Conservation (phyloP, 106 monocot species). For the Allium fistulosum region DNA sequence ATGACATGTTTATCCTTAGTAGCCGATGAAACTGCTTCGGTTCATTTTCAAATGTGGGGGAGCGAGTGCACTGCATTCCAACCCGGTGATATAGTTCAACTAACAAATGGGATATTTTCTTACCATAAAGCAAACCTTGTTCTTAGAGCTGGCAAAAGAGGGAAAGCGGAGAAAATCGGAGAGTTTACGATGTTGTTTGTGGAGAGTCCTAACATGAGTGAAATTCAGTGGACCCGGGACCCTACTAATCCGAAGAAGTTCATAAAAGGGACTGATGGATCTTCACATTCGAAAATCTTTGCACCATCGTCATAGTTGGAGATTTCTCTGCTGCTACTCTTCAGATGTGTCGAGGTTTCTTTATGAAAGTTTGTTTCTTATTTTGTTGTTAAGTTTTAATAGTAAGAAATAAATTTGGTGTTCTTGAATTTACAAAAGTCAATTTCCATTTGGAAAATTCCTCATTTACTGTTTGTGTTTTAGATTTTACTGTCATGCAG, state of each 20-base stretch:
- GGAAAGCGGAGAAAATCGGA: conserved; percentile 61
- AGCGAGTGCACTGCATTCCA: conserved; percentile 69
- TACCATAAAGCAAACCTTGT: conserved; percentile 63
- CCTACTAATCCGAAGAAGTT: conserved; percentile 41
- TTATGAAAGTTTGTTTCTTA: too few species aligned
- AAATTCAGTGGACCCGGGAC: conserved; percentile 45
- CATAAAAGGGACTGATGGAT: conserved; percentile 14
- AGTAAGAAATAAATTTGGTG: too few species aligned
- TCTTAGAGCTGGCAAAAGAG: conserved; percentile 71
- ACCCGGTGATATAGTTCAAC: conserved; percentile 68
- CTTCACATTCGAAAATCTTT: conserved; percentile 41
- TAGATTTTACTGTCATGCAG: too few species aligned
- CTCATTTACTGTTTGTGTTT: too few species aligned
- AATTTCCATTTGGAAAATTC: too few species aligned
- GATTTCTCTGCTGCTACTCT: too few species aligned
- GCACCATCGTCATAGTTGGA: conserved; percentile 9
- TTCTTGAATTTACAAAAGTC: too few species aligned
- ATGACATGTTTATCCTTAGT: conserved; percentile 62
- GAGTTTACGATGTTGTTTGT: conserved; percentile 89
- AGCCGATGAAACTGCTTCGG: conserved; percentile 76
- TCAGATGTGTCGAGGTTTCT: too few species aligned
- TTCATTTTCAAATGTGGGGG: conserved; percentile 89
- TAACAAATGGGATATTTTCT: conserved; percentile 78
- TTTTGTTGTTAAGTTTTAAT: too few species aligned
- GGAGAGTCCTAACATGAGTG: conserved; percentile 90